Evolutionary conservation across 257 asterid genomes (phyloP), one percentile per base, ranked within the genome.

Genomic region (Nicotiana tomentosiformis): DNA sequence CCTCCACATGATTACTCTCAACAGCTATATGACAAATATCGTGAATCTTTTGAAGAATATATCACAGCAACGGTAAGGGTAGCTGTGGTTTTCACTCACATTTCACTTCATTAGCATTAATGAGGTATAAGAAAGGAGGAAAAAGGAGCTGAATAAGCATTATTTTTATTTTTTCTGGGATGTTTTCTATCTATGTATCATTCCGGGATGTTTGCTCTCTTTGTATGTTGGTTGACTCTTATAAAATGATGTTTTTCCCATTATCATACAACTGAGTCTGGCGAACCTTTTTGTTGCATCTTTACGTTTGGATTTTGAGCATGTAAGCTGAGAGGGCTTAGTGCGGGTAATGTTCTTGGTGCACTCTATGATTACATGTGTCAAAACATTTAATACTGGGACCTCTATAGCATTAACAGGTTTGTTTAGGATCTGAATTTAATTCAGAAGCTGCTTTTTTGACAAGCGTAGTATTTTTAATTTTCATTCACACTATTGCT

Each of bases 1-100:
- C 96, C 98, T 46, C 98, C 99, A 4, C 96, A 95, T 85, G 99
- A 96, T 88, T 96, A 95, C 87, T 96, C 98, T 61, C 98, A 95
- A 87, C 98, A 95, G 84, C 84, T 96, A 81, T 96, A 96, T 87
- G 97, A 96, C 84, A 96, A 92, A 84, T 96, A 96, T 81, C 88
- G 89, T 58, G 99, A 94, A 86, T 81, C 97, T 74, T 95, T 94
- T 84, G 91, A 93, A 83, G 99, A 90, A 78, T 95, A 96, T 87
- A 93, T 93, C 58, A 77, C 87, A n/a, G 84, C 93, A 29, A 92
- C 96, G 87, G 99, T 96, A 88, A 84, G 94, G 62, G 16, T 74
- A 74, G 61, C 39, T 49, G 62, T 20, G 26, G 9, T 49, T 74
- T 49, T 49, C 43, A 49, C 49, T 74, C 14, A 2, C 61, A 23